Base-by-base conservation (phyloP, 2,329 filamentous ascomycete species). In the Pezicula carpinea region DNA sequence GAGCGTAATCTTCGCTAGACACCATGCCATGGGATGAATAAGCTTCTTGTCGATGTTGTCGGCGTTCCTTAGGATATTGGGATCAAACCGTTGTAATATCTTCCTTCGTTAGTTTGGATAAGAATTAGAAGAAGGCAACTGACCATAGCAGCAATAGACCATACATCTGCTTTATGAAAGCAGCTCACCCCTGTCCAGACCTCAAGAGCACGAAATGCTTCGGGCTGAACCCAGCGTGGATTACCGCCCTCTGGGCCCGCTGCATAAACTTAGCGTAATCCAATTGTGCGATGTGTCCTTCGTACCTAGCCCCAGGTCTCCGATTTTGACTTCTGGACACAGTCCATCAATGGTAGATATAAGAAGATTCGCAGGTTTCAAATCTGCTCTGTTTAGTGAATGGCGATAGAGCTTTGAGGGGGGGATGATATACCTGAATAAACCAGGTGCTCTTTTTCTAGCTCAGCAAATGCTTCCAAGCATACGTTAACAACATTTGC, bases 81-180 rank as follows among this genome's bases (percentile, higher is more conserved):
- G 22, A 46, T 48, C 49, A 46, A 51, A 13, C 38, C 46, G 42
- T 46, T 48, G 45, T 32, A 48, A 39, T 48, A 51, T 40, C 46
- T 51, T 48, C 32, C 18, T 48, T 51, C 38, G 2, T 48, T 46
- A 51, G 46, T 43, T 40, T 46, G 21, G 46, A 35, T 31, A 48
- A 48, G 31, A 48, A 46, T 46, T 15, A 39, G 49, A 48, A 38
- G 42, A 29, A 14, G 49, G 42, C 21, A 39, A 48, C 49, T 48
- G 43, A 51, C 49, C 46, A 51, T 48, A 45, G 49, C 49, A 46
- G 46, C 49, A 46, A 46, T 39, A 43, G 49, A 45, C 49, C 48
- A 51, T 43, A 51, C 42, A 48, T 51, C 49, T 23, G 45, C 41
- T 42, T 48, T 51, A 51, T 48, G 42, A 22, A 48, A 48, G 46